Evolutionary conservation across 495 filamentous ascomycete genomes (phyloP).

Genomic region (Lindgomyces ingoldianus): DNA sequence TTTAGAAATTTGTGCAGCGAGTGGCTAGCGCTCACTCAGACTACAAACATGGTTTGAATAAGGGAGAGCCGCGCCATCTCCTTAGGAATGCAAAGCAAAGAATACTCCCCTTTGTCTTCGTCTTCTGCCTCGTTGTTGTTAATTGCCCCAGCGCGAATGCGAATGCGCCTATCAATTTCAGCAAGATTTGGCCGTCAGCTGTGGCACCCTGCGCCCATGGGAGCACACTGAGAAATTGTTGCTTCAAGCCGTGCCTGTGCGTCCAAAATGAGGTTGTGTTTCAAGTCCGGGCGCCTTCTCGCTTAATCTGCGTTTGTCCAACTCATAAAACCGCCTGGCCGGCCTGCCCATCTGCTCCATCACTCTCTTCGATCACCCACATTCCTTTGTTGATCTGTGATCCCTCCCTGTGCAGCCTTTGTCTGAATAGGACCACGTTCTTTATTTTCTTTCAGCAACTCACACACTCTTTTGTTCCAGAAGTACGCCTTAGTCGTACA

Average conservation of each 20-base stretch:
- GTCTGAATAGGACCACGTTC: slow-evolving; percentile 29
- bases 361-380: slow-evolving; percentile 29
- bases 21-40: not conserved
- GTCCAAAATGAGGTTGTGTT: slow-evolving; percentile 5
- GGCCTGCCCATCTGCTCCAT: not conserved
- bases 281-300: slow-evolving; percentile 12
- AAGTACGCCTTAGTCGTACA: slow-evolving; percentile 34
- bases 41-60: not conserved
- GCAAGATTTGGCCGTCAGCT: not conserved
- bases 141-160: not conserved
- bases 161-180: slow-evolving; percentile 5
- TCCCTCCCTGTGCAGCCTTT: slow-evolving; percentile 31
- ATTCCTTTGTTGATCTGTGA: slow-evolving; percentile 37
- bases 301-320: slow-evolving; percentile 12
- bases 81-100: too few species aligned
- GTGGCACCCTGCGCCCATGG: not conserved
- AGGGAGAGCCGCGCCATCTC: not conserved
- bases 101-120: too few species aligned
- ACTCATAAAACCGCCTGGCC: slow-evolving; percentile 26
- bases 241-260: not conserved
- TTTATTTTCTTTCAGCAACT: slow-evolving; percentile 25
- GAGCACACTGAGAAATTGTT: not conserved
- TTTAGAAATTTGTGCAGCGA: not conserved
- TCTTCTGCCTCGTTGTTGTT: too few species aligned
- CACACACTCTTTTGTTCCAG: slow-evolving; percentile 30